Evolutionary conservation across 257 asterid genomes (phyloP).

Genomic region (Anisodus tanguticus): DNA sequence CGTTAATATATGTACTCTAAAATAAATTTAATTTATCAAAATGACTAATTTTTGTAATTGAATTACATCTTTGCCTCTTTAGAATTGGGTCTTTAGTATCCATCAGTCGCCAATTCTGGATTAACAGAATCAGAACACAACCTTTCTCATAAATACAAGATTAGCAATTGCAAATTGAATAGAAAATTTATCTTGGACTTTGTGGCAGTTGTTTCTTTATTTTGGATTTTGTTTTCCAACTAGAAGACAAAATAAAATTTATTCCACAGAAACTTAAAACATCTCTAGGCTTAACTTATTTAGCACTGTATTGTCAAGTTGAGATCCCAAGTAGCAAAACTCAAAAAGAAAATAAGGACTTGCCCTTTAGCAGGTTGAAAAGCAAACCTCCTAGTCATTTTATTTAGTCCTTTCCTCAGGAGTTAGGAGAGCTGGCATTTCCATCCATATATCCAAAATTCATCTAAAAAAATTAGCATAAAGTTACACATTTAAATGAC

Average conservation of each 20-base stretch:
- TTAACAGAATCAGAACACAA: neutral
- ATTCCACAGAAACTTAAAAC: neutral
- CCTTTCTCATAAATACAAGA: neutral
- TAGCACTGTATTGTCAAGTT: neutral
- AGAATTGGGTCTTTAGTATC: neutral
- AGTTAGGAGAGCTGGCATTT: neutral
- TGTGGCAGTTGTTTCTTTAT: neutral
- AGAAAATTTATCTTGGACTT: neutral
- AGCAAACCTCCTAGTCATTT: neutral
- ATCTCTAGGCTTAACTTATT: neutral
- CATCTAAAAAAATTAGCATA: neutral
- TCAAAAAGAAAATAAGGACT: neutral
- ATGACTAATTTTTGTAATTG: too few species aligned
- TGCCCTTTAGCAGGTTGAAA: neutral
- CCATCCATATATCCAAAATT: neutral
- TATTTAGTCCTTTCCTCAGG: neutral
- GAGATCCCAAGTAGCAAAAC: neutral
- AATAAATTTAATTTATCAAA: too few species aligned
- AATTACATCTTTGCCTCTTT: neutral
- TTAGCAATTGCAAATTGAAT: constrained; percentile 5
- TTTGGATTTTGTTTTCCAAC: neutral
- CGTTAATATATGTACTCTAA: too few species aligned
- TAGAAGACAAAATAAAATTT: neutral
- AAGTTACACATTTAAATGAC: neutral
- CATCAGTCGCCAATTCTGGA: neutral